Base-by-base conservation (phyloP, 2,329 filamentous ascomycete species). In the Trichoderma sp. region DNA sequence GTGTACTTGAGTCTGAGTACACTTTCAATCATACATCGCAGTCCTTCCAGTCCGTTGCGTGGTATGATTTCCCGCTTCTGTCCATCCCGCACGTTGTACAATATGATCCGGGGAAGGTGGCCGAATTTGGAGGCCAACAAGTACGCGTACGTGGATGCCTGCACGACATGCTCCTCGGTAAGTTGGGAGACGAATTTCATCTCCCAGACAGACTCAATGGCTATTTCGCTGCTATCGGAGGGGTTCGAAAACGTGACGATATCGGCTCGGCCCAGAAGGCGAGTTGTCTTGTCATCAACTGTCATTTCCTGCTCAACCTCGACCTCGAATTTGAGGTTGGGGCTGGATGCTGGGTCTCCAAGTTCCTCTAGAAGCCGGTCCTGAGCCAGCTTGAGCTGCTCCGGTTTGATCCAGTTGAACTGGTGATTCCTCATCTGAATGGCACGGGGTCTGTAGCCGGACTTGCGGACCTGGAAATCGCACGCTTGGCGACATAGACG, bases 151-250 rank as follows among this genome's bases (percentile, higher is more conserved):
- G 65, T 57, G 21, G 69, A 71, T 12, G 68, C 68, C 44, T 75
- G 74, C 12, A 75, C 48, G 15, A 71, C 56, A 17, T 75, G 69
- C 47, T 72, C 67, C 10, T 69, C 67, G 14, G 70, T 66, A 14
- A 75, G 68, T 7, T 68, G 15, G 3, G 67, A 67, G 5, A 73
- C 72, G 64, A 75, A 75, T 44, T 75, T 75, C 55, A 75, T 71
- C 66, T 75, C 73, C 72, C 72, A 74, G 26, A 75, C 56, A 14
- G 66, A 50, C 17, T 68, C 50, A 17, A 52, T 17, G 14, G 41
- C 21, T 10, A n/a, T 5, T 5, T 56, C 19, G 15, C 21, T 24
- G 43, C 6, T 9, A 1, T 63, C 21, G 15, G 39, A 41, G 15
- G 28, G 7, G 17, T n/a, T 15, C 9, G 63, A 43, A 24, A 12